Base-by-base conservation (phyloP, 1,284 basidiomycete genomes). In the Ceratobasidium sp. region DNA sequence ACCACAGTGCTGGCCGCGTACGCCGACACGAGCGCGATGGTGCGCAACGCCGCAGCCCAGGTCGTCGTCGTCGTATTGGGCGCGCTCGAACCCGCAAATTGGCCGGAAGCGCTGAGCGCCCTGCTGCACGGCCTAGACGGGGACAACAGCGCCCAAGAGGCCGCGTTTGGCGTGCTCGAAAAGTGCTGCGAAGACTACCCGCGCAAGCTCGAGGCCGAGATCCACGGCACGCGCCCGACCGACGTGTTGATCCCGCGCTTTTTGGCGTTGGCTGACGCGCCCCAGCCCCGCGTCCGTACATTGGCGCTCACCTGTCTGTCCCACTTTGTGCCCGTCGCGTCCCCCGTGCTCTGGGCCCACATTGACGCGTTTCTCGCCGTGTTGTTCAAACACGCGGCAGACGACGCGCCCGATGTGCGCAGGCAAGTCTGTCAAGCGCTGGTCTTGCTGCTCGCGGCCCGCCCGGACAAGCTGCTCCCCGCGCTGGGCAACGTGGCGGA, bases 161-260 rank as follows among this genome's bases (percentile, higher is more conserved):
- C 95, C 68, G 95, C 97, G 18, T 98, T 99, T 87, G 95, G 95
- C 84, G 94, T 97, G 7, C 90, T 99, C 72, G 94, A 97, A 84
- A 98, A 98, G 85, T 93, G 98, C 77, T 97, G 96, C 85, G 96
- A 99, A 86, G 98, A 99, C 84, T 97, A 97, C 81, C 97, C 97
- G 5, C 91, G 95, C 80, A 97, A 97, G 86, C 90, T 99, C 85
- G 97, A 99, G 85, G 91, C 98, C 81, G 93, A 96, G 80, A 94
- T 99, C 84, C 92, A 91, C 81, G 96, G 96, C 68, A 91, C 92
- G 39, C 90, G 95, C 79, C 95, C 96, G 0, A 90, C 98, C 80
- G 96, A 98, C 86, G 95, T 92, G 85, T 95, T 98, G 92, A 93
- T 99, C 81, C 97, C 97, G 79, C 97, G 98, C 84, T 97, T 99